Base-by-base conservation (phyloP, 768 basidiomycete genomes). In the Symmetrospora coprosmae region DNA sequence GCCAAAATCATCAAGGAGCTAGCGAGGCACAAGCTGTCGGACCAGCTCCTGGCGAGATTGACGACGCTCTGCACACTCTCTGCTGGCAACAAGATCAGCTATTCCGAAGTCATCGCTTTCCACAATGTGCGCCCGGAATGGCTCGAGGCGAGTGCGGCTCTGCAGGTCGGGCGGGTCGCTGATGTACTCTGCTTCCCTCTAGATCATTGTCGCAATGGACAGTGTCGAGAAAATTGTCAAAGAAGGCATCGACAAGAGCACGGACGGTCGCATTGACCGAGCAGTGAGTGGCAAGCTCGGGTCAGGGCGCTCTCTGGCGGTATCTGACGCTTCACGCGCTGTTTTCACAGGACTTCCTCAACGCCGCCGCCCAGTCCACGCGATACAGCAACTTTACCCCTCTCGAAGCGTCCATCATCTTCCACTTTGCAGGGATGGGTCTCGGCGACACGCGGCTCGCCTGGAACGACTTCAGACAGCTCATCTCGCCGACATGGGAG, bases 391-490 rank as follows among this genome's bases (percentile, higher is more conserved):
- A 92, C 51, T 96, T 96, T 73, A 91, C 89, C 0, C 92, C 92
- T 3, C 92, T 96, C 87, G 92, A 97, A 73, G 88, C 86, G n/a
- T 81, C 85, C 52, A 94, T 97, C 69, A 83, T 99, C 68, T 99
- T 96, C 76, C 92, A 99, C 73, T 97, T 96, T 74, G 90, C 90
- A 27, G 83, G 86, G 13, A 81, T 89, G 46, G 91, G 90, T 14
- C 75, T 77, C 43, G 74, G 76, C 2, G 75, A 76, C 46, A 81
- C 83, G 68, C 80, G 89, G 21, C 78, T 99, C 50, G 80, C 88
- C 9, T 73, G 92, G 37, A 73, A 86, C 41, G 94, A 99, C 72
- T 99, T 99, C 73, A 87, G 83, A 19, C 87, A 91, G 68, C 74
- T 97, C 23, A 75, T 97, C 53, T 91, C 97, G 71, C 87, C 91